These are phyloP conservation scores for Paradendryphiella salina DNA, from an alignment of 2,329 filamentous ascomycete genomes.

Conservation along the genomic window DNA sequence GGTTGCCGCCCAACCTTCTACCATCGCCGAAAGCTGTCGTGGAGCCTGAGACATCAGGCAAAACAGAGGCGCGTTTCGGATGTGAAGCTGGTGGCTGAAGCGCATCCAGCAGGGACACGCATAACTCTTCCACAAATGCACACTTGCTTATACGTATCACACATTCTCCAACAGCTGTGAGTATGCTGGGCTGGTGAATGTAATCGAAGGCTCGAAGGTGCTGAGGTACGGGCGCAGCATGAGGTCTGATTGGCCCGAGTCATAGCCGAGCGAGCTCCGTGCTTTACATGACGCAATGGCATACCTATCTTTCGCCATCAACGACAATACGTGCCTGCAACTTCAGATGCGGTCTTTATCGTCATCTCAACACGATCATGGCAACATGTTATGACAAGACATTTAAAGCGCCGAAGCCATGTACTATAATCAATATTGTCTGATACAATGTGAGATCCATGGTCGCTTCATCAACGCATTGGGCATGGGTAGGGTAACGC, in stretches of 20 bases:
- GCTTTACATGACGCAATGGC: slow-evolving; percentile 1
- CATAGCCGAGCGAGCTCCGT: background rate
- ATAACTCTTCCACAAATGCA: background rate
- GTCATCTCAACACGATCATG: too few species aligned
- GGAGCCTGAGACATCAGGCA: slow-evolving; percentile 7
- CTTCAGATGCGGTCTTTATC: too few species aligned
- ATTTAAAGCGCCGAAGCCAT: too few species aligned
- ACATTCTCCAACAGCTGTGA: background rate
- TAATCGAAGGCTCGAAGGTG: background rate
- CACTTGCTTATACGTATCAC: background rate
- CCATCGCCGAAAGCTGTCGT: background rate
- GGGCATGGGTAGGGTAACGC: too few species aligned
- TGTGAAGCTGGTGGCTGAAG: background rate
- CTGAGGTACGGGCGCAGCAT: background rate
- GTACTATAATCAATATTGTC: too few species aligned
- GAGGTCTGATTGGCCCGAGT: background rate
- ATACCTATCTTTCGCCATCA: too few species aligned
- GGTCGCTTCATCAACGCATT: too few species aligned
- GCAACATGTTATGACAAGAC: too few species aligned
- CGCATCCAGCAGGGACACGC: background rate
- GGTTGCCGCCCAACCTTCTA: background rate
- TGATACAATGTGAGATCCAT: too few species aligned
- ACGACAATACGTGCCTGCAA: too few species aligned
- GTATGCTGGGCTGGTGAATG: background rate
- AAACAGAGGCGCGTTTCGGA: slow-evolving; percentile 10